Evolutionary conservation across 192 early-diverging fungal genomes (phyloP).

Genomic region (Coemansia sp.): DNA sequence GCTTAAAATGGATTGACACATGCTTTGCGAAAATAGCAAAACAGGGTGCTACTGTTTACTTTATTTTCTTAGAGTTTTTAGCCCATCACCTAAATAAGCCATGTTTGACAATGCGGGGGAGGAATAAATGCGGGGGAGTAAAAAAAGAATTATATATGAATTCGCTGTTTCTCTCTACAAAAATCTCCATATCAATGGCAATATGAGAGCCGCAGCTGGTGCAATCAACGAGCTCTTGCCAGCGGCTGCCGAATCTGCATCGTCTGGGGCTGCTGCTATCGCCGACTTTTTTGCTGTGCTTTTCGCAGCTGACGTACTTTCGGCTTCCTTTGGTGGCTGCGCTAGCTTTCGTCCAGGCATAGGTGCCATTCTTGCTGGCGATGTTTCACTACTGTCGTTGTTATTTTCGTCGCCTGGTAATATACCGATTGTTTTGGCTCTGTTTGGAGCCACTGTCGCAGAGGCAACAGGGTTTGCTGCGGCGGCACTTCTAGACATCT

Average conservation of each 20-base stretch:
- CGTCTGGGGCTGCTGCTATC: neutral
- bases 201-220: neutral
- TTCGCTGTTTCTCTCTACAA: neutral
- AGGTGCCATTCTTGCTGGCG: neutral
- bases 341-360: neutral
- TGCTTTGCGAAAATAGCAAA: neutral
- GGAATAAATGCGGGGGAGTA: neutral
- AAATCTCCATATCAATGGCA: neutral
- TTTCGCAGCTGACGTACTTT: neutral
- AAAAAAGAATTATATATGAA: neutral
- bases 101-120: neutral
- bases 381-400: neutral
- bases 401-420: neutral
- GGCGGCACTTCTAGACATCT: neutral
- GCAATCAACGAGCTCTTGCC: neutral
- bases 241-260: neutral
- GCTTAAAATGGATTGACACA: slow-evolving; percentile 4
- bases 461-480: neutral
- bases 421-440: neutral
- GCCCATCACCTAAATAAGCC: no score
- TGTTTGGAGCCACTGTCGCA: neutral
- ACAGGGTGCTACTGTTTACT: neutral
- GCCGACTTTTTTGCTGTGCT: neutral
- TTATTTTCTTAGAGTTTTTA: neutral
- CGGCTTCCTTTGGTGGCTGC: neutral